These are phyloP conservation scores for Hordeum marinum DNA, from an alignment of 176 grass and related monocot species.

Conservation along the genomic window DNA sequence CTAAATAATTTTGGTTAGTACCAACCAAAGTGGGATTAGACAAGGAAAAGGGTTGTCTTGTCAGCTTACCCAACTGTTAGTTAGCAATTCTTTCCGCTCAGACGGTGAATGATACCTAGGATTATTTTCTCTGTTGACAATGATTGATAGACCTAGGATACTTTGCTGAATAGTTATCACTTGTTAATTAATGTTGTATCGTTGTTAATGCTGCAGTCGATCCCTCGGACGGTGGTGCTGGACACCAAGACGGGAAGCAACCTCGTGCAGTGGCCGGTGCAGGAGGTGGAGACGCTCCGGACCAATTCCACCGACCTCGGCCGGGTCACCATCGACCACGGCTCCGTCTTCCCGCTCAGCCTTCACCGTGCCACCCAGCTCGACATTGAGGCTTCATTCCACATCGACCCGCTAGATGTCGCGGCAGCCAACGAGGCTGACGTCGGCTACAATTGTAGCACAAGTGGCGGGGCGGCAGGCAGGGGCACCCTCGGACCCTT, in stretches of 20 bases:
- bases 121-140: neutral
- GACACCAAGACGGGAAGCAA: slow-evolving; percentile 71
- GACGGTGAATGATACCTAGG: neutral
- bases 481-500: slow-evolving; percentile 67
- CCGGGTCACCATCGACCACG: slow-evolving; percentile 46
- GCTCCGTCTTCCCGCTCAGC: slow-evolving; percentile 50
- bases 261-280: slow-evolving; percentile 86
- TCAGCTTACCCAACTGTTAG: neutral
- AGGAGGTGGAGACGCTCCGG: slow-evolving; percentile 40
- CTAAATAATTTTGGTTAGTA: neutral
- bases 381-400: slow-evolving; percentile 71
- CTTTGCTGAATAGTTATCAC: neutral
- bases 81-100: neutral
- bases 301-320: slow-evolving; percentile 42
- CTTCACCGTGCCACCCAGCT: slow-evolving; percentile 62
- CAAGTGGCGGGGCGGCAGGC: slow-evolving; percentile 47
- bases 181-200: neutral
- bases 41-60: neutral
- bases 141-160: neutral
- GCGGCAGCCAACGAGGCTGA: neutral
- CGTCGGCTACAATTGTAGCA: no score
- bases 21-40: slow-evolving; percentile 11
- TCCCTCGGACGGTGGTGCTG: slow-evolving; percentile 78
- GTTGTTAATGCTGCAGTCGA: neutral
- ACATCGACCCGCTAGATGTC: slow-evolving; percentile 30